Conservation (phyloP, 1,284 basidiomycete genomes). For the Pholiota adiposa region DNA sequence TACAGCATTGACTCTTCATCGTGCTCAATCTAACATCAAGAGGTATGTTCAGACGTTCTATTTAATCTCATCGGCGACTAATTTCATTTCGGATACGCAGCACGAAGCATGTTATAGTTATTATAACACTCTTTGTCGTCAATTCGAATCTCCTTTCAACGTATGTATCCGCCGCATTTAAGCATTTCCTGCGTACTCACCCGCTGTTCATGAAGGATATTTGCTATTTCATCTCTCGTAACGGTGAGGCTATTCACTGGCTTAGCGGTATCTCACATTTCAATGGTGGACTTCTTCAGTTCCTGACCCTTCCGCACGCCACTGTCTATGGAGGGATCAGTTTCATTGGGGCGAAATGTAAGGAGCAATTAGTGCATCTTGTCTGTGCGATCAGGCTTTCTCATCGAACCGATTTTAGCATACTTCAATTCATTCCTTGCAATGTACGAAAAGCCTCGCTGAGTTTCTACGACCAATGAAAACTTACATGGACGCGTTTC, state of each 20-base stretch:
- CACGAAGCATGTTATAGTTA: neutral
- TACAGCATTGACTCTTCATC: neutral
- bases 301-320: constrained; percentile 13
- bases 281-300: constrained; percentile 1
- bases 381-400: no score
- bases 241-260: constrained; percentile 7
- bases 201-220: neutral
- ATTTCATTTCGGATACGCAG: neutral
- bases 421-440: constrained; percentile 20
- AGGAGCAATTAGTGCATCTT: neutral
- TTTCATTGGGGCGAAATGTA: constrained; percentile 17
- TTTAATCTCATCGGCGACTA: no score
- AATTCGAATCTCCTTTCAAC: constrained; percentile 18
- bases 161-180: neutral
- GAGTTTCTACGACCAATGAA: no score
- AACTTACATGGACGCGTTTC: neutral
- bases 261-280: neutral
- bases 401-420: constrained; percentile 11
- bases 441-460: constrained; percentile 6
- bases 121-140: constrained; percentile 14
- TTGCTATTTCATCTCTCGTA: constrained; percentile 10
- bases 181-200: no score
- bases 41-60: neutral
- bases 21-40: neutral
- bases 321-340: constrained; percentile 18